Percentiles rank a stretch among this genome's conserved stretches.
Evolutionary conservation across 805 yeast genomes (phyloP).

Genomic region (Alloascoidea hylecoeti): DNA sequence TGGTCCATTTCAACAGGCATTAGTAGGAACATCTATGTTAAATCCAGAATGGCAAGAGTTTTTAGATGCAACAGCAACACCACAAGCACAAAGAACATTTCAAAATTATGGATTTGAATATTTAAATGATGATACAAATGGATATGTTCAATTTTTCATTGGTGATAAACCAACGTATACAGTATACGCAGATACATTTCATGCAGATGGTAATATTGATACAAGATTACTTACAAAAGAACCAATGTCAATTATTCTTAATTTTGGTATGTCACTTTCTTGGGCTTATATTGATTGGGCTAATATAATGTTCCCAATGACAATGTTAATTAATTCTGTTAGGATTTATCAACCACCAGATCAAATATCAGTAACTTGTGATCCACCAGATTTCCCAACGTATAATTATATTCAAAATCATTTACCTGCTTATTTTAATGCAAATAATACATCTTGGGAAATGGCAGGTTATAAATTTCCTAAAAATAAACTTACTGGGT

Average conservation of each 20-base stretch:
- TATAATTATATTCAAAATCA: conserved; percentile 67
- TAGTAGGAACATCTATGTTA: conserved; percentile 68
- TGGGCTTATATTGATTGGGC: conserved; percentile 96
- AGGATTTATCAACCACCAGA: conserved; percentile 77
- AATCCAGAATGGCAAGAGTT: conserved; percentile 72
- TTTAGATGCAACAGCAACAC: no score
- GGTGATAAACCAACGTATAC: conserved; percentile 73
- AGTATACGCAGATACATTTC: conserved; percentile 56
- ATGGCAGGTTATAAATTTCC: conserved; percentile 64
- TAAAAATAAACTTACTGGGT: conserved; percentile 40
- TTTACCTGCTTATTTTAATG: conserved; percentile 48
- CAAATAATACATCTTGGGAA: conserved; percentile 63
- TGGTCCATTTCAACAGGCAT: conserved; percentile 89
- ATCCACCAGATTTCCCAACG: conserved; percentile 79
- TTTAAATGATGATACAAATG: conserved; percentile 49
- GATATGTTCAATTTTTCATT: conserved; percentile 78
- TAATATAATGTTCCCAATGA: conserved; percentile 49
- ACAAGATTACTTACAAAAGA: conserved; percentile 76
- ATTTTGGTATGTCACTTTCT: conserved; percentile 78
- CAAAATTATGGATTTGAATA: conserved; percentile 76
- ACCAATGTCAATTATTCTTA: conserved; percentile 84
- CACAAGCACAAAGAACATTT: conserved; percentile 24
- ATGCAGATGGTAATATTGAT: conserved; percentile 84
- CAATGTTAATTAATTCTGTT: conserved; percentile 70
- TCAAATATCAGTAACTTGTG: conserved; percentile 58